Evolutionary conservation across 768 basidiomycete species (phyloP), one percentile per base, ranked within the genome.

Genomic region (Cyclocybe aegerita): DNA sequence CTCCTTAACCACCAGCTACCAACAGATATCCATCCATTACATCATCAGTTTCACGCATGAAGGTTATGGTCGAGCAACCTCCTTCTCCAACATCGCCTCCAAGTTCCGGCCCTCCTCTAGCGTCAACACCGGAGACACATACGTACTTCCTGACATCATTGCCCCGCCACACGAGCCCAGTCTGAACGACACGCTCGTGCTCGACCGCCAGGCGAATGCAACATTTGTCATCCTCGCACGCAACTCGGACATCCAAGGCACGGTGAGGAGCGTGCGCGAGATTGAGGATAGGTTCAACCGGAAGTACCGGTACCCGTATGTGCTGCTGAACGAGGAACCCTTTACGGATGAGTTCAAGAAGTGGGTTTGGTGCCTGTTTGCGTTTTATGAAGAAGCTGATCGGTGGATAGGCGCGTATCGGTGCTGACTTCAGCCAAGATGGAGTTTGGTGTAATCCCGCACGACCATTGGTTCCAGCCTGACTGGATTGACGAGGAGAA

Each of bases 271-370:
- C 54, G 80, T 94, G 56, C 79, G 82, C 60, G 80, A 85, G 67
- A 72, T 92, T 56, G 93, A 96, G 71, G 84, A 88, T 58, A 72
- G 86, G 43, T 95, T 94, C 68, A 96, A 96, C 69, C 74, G 76
- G 46, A 78, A 79, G 58, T 86, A 82, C 54, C 70, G 76, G 37
- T 95, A 96, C 61, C 90, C 91, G 4, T 95, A 88, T 68, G 85
- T 91, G 32, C 82, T 96, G 67, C 73, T 96, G 54, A 95, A 95
- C 60, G 92, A 96, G 48, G 82, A 80, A 55, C 76, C 77, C 1
- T 94, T 95, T 63, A 76, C 81, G 15, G 83, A 85, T 7, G 80
- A 83, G 23, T 93, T 93, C 70, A 90, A 85, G 61, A 69, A 69
- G 82, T 86, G 58, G 48, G 80, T 35, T 38, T 32, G 48, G 49